Conservation (phyloP, 306 rosid genomes). For the Fragaria ananassa region DNA sequence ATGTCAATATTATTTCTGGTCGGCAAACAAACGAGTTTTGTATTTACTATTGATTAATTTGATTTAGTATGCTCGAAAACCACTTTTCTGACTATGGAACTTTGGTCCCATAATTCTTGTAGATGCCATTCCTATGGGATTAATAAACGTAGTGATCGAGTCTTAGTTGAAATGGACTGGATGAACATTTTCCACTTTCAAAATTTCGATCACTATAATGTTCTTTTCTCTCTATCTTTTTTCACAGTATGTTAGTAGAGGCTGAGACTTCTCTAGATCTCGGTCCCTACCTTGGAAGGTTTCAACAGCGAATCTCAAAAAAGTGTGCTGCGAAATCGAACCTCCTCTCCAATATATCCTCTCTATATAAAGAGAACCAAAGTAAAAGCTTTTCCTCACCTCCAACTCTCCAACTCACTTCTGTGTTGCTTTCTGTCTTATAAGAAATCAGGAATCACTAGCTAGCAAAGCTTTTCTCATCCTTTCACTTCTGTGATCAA, state of each 20-base stretch:
- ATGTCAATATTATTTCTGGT: no score
- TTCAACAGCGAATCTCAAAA: not conserved
- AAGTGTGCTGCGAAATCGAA: conserved; percentile 11
- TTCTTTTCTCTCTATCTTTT: not conserved
- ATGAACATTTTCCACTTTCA: not conserved
- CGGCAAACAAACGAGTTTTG: no score
- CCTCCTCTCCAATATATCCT: conserved; percentile 35
- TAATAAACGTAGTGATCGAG: not conserved
- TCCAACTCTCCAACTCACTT: conserved; percentile 2
- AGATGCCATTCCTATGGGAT: not conserved
- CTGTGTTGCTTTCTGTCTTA: not conserved
- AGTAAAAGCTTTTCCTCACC: conserved; percentile 4
- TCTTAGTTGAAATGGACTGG: not conserved
- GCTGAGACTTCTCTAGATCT: not conserved
- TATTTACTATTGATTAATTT: no score
- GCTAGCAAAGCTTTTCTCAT: not conserved
- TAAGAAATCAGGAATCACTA: not conserved
- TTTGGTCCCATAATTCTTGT: conserved; percentile 5
- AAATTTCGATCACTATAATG: not conserved
- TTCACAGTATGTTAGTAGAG: not conserved
- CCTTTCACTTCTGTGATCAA: not conserved
- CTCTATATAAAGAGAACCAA: conserved; percentile 49
- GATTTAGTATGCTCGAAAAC: no score
- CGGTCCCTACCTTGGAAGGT: not conserved
- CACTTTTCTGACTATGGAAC: not conserved